These are phyloP conservation scores for Chlamydomonas sp. DNA, from an alignment of 139 green algal genomes.

Conservation along the genomic window DNA sequence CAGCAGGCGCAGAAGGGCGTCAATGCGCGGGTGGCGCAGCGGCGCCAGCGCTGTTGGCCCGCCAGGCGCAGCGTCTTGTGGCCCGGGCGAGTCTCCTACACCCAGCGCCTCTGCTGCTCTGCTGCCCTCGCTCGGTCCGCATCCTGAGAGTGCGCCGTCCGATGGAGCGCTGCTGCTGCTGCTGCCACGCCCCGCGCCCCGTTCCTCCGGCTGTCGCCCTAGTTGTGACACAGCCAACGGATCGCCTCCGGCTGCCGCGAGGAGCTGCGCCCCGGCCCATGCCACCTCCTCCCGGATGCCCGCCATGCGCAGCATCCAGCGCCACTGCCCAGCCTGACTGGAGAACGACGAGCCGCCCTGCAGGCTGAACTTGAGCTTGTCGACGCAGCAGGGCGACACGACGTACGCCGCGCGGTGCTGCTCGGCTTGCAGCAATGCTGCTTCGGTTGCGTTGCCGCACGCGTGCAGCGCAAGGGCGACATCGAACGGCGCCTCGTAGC, in stretches of 20 bases:
- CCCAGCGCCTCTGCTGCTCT: too few relatives aligned
- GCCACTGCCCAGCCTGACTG: neutral
- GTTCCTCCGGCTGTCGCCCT: too few relatives aligned
- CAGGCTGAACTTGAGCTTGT: conserved; percentile 61
- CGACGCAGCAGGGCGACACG: conserved; percentile 25
- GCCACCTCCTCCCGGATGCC: neutral
- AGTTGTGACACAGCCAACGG: too few relatives aligned
- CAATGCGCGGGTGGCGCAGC: too few relatives aligned
- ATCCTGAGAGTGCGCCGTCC: too few relatives aligned
- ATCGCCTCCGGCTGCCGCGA: neutral
- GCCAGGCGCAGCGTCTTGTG: too few relatives aligned
- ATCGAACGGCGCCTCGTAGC: conserved; percentile 44
- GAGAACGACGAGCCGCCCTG: conserved; percentile 48
- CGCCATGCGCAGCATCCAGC: neutral
- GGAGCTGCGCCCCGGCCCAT: neutral
- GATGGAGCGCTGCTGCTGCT: too few relatives aligned
- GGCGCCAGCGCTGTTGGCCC: too few relatives aligned
- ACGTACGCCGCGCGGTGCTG: conserved; percentile 44
- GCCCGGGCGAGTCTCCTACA: too few relatives aligned
- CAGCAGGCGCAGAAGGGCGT: too few relatives aligned
- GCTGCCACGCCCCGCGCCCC: too few relatives aligned
- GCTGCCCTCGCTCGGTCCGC: too few relatives aligned
- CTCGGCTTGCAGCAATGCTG: conserved; percentile 40
- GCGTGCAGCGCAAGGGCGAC: conserved; percentile 64
- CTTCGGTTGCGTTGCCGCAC: conserved; percentile 68